phyloP scores from a whole-genome alignment of 306 rosid genomes.

The Lathyrus sativus region DNA sequence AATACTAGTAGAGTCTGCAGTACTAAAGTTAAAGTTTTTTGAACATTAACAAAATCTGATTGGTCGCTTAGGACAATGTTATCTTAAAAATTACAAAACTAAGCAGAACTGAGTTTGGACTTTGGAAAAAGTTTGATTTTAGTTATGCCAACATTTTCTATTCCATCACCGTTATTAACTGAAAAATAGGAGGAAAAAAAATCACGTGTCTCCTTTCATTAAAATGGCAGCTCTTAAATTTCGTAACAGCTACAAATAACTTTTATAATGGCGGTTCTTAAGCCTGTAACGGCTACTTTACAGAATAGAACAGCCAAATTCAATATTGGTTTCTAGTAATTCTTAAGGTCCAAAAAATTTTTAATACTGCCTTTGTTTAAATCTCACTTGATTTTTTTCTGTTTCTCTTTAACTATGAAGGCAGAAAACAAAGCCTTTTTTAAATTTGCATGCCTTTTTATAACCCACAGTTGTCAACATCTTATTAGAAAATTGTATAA shows the following conservation, averaged over 20 bases:
- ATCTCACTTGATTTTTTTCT: slow-evolving; percentile 15
- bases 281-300: no score
- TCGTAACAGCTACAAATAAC: no score
- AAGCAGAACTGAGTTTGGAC: slow-evolving; percentile 17
- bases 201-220: neutral
- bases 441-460: neutral
- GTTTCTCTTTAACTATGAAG: slow-evolving; percentile 6
- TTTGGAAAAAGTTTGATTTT: neutral
- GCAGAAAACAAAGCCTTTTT: slow-evolving; percentile 16
- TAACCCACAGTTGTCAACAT: slow-evolving; percentile 12
- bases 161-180: slow-evolving; percentile 19
- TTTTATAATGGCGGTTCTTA: no score
- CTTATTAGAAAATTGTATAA: neutral
- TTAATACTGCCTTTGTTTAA: slow-evolving; percentile 4
- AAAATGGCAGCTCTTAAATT: no score
- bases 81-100: slow-evolving; percentile 20
- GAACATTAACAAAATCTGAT: slow-evolving; percentile 21
- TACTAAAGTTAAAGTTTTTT: slow-evolving; percentile 3
- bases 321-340: no score
- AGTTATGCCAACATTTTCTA: slow-evolving; percentile 8
- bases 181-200: neutral
- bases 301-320: no score
- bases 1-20: neutral
- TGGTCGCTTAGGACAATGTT: slow-evolving; percentile 4
- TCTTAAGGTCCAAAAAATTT: neutral